phyloP scores from a whole-genome alignment of 176 grass and related monocot species.

The Raddia guianensis region DNA sequence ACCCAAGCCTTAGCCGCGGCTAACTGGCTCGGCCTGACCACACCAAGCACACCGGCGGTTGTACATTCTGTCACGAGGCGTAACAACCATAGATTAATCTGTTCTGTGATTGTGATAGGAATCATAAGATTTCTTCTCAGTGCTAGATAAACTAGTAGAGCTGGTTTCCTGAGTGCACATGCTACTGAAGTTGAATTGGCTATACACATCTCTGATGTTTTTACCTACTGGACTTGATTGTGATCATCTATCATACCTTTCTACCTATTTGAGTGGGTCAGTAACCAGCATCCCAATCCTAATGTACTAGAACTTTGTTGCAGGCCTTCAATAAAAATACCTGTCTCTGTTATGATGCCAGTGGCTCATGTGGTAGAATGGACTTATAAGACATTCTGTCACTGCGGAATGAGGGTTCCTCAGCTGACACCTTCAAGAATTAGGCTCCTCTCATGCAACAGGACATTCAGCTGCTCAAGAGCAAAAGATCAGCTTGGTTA shows the following conservation, averaged over 20 bases:
- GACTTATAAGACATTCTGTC: conserved; percentile 73
- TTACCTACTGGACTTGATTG: conserved; percentile 11
- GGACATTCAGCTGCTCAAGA: conserved; percentile 84
- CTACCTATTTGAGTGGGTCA: neutral
- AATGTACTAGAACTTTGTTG: conserved; percentile 38
- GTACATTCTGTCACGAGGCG: too few species aligned
- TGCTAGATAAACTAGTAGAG: neutral
- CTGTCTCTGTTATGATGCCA: conserved; percentile 88
- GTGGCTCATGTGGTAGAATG: conserved; percentile 90
- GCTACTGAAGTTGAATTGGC: neutral
- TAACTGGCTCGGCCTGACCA: too few species aligned
- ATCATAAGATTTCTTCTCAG: neutral
- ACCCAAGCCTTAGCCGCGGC: too few species aligned
- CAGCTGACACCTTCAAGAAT: conserved; percentile 98
- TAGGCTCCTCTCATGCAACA: conserved; percentile 88
- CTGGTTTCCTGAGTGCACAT: neutral
- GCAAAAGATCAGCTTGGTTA: conserved; percentile 95
- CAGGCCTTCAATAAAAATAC: conserved; percentile 94
- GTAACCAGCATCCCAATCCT: conserved; percentile 39
- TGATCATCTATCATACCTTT: conserved; percentile 1
- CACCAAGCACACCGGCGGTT: too few species aligned
- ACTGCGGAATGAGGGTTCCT: conserved; percentile 91
- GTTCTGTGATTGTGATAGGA: conserved; percentile 1
- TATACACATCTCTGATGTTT: conserved; percentile 29
- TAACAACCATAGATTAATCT: neutral